Conservation (phyloP, 345 rosid genomes). For the Dipteronia sinensis region DNA sequence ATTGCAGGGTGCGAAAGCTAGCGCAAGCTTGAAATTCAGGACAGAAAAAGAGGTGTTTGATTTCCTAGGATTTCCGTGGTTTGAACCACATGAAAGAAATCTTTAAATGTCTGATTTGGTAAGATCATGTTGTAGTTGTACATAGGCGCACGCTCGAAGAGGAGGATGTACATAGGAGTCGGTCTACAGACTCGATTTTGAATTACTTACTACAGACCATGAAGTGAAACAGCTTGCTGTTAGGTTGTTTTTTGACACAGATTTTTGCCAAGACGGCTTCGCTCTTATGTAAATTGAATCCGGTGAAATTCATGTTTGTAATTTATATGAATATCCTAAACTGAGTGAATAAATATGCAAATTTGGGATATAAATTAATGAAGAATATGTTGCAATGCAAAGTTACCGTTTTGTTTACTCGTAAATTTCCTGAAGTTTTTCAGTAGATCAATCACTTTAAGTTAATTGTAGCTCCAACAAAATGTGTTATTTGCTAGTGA, state of each 20-base stretch:
- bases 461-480: too few relatives aligned
- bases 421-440: too few relatives aligned
- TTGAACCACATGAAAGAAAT: conserved; percentile 84
- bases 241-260: background rate
- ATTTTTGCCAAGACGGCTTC: too few relatives aligned
- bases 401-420: too few relatives aligned
- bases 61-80: conserved; percentile 84
- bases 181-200: background rate
- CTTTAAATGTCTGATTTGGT: conserved; percentile 39
- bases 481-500: too few relatives aligned
- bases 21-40: conserved; percentile 55
- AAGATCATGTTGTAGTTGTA: conserved; percentile 14
- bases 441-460: too few relatives aligned
- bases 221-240: background rate
- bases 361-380: too few relatives aligned
- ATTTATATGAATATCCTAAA: too few relatives aligned
- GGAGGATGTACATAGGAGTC: conserved; percentile 8
- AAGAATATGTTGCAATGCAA: too few relatives aligned
- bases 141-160: background rate
- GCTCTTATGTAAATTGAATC: too few relatives aligned
- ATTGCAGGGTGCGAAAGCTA: conserved; percentile 68
- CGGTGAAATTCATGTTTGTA: too few relatives aligned
- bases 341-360: too few relatives aligned
- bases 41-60: conserved; percentile 81
- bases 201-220: background rate